Evolutionary conservation across 2,329 filamentous ascomycete species (phyloP).

Genomic region (Colletotrichum higginsianum): DNA sequence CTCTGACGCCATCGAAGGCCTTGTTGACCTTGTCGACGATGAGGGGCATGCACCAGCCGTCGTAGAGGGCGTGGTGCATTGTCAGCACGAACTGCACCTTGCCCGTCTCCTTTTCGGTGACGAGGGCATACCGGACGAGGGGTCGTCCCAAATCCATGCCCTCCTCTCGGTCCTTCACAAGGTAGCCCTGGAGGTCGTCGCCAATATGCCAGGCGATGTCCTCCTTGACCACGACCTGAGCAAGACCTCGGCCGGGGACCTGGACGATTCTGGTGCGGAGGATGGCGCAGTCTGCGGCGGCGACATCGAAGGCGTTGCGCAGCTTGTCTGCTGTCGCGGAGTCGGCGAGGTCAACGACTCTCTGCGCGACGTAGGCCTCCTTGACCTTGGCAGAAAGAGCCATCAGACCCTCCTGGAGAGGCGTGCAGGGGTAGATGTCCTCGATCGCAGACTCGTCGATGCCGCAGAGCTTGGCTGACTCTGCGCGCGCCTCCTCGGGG

Average conservation of each 20-base stretch:
- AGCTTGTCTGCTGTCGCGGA: slow-evolving; percentile 55
- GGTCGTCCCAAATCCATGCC: slow-evolving; percentile 61
- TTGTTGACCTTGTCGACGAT: slow-evolving; percentile 64
- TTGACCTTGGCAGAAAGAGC: slow-evolving; percentile 65
- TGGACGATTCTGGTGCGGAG: slow-evolving; percentile 66
- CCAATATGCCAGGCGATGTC: slow-evolving; percentile 54
- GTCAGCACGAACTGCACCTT: slow-evolving; percentile 65
- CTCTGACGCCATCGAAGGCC: slow-evolving; percentile 55
- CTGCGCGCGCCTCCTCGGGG: slow-evolving; percentile 51
- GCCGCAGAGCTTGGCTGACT: slow-evolving; percentile 59
- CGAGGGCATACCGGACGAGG: slow-evolving; percentile 62
- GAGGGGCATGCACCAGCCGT: slow-evolving; percentile 69
- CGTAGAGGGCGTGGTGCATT: slow-evolving; percentile 70
- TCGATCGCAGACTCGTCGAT: slow-evolving; percentile 56
- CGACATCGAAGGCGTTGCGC: slow-evolving; percentile 59
- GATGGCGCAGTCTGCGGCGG: slow-evolving; percentile 56
- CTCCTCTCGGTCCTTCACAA: slow-evolving; percentile 57
- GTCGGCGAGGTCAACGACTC: slow-evolving; percentile 59
- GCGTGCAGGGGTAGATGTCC: slow-evolving; percentile 69
- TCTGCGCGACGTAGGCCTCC: slow-evolving; percentile 67
- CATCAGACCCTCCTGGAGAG: slow-evolving; percentile 69
- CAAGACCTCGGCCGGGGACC: slow-evolving; percentile 57
- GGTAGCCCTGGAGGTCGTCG: slow-evolving; percentile 56
- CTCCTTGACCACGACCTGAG: slow-evolving; percentile 63
- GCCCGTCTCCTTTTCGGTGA: slow-evolving; percentile 50